Percentiles rank a stretch among this genome's conserved stretches.
Conservation (phyloP, 352 stramenopile species). For the Pythium brachiatum region DNA sequence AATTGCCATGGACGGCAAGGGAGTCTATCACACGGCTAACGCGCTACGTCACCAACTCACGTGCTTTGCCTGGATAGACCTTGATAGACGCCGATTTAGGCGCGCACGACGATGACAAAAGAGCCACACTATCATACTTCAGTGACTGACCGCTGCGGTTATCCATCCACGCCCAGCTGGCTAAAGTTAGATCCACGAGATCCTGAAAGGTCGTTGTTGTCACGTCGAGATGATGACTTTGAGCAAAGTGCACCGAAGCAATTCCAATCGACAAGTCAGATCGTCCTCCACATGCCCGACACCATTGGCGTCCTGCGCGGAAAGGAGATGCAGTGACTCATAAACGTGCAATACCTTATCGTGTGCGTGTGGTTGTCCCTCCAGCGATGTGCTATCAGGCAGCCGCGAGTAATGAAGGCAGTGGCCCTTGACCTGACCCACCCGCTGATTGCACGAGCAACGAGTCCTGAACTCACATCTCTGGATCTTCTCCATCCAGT, state of each 20-base stretch:
- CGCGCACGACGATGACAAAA: too few relatives aligned
- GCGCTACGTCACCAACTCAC: too few relatives aligned
- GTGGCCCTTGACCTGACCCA: not conserved
- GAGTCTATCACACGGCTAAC: too few relatives aligned
- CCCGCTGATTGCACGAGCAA: slow-evolving; percentile 14
- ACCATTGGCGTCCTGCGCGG: not conserved
- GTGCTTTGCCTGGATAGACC: not conserved
- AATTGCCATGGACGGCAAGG: not conserved
- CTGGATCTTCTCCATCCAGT: slow-evolving; percentile 1
- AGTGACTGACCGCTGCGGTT: not conserved
- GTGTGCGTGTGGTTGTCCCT: not conserved
- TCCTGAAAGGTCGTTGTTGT: slow-evolving; percentile 6
- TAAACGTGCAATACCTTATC: not conserved
- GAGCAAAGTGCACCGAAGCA: too few relatives aligned
- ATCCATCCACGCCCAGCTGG: not conserved
- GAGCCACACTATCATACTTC: not conserved
- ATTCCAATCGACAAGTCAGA: too few relatives aligned
- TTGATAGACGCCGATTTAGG: not conserved
- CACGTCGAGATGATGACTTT: not conserved
- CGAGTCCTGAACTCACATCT: not conserved
- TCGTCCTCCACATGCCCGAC: not conserved
- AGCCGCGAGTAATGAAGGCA: slow-evolving; percentile 15
- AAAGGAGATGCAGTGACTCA: slow-evolving; percentile 4
- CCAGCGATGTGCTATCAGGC: not conserved
- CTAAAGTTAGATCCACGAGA: not conserved